These are phyloP conservation scores for Magnolia sinica DNA, from an alignment of 164 flowering plant genomes.

Conservation along the genomic window DNA sequence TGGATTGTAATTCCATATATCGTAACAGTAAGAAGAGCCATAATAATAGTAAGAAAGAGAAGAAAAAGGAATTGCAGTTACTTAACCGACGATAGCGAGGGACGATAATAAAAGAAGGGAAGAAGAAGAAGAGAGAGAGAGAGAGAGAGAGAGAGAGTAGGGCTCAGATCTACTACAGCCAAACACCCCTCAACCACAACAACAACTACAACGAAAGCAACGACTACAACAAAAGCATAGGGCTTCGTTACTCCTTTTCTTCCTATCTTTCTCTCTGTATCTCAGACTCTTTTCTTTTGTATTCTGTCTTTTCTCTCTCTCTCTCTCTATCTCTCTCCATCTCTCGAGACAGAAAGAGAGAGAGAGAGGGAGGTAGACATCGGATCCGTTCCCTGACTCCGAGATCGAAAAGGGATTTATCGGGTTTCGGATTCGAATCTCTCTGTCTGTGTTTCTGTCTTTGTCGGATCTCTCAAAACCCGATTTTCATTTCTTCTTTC, in stretches of 20 bases:
- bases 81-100: not conserved
- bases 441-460: not conserved
- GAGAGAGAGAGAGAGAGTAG: constrained; percentile 8
- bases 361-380: not conserved
- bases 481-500: no score
- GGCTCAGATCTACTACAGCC: not conserved
- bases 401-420: not conserved
- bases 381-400: not conserved
- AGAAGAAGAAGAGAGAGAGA: constrained; percentile 1
- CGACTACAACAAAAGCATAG: not conserved
- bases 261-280: no score
- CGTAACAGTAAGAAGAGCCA: not conserved
- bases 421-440: not conserved
- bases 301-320: no score
- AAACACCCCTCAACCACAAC: not conserved
- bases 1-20: not conserved
- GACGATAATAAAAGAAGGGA: not conserved
- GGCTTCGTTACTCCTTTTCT: no score
- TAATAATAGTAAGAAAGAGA: not conserved
- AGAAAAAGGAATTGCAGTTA: not conserved
- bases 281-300: no score
- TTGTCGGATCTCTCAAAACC: not conserved
- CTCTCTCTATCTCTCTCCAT: not conserved
- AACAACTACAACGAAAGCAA: not conserved
- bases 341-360: not conserved